Conservation (phyloP, 441 rosid species). For the Gossypium schwendimanii region DNA sequence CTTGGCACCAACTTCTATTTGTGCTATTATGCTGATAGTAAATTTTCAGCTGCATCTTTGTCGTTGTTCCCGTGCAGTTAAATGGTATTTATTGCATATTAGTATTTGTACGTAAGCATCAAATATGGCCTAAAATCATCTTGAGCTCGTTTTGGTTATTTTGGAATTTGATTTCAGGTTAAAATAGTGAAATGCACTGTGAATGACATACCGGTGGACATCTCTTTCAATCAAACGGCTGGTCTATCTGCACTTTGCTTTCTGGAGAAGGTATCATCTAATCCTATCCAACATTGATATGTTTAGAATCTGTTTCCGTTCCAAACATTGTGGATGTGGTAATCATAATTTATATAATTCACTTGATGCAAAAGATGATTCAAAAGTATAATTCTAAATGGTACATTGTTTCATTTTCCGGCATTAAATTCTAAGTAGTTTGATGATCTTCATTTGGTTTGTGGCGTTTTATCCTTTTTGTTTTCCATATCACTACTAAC, state of each 20-base stretch:
- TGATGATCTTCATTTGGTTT: not conserved
- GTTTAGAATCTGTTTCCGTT: not conserved
- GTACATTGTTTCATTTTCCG: not conserved
- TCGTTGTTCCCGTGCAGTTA: not conserved
- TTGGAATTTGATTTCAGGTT: conserved; percentile 33
- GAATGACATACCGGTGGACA: conserved; percentile 44
- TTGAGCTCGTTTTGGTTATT: conserved; percentile 1
- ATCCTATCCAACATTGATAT: not conserved
- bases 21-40: not conserved
- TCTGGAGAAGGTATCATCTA: conserved; percentile 46
- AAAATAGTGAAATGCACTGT: conserved; percentile 54
- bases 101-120: not conserved
- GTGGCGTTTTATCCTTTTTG: not conserved
- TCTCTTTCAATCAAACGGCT: conserved; percentile 54
- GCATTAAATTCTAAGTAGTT: not conserved
- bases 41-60: not conserved
- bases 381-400: not conserved
- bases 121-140: conserved; percentile 1
- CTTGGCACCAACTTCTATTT: not conserved
- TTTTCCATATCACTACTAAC: not conserved
- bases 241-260: conserved; percentile 55
- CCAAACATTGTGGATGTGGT: not conserved
- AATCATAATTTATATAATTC: not conserved
- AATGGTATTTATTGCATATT: not conserved
- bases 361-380: not conserved